Base-by-base conservation (phyloP, 805 yeast species). In the Kuraishia floccosa region DNA sequence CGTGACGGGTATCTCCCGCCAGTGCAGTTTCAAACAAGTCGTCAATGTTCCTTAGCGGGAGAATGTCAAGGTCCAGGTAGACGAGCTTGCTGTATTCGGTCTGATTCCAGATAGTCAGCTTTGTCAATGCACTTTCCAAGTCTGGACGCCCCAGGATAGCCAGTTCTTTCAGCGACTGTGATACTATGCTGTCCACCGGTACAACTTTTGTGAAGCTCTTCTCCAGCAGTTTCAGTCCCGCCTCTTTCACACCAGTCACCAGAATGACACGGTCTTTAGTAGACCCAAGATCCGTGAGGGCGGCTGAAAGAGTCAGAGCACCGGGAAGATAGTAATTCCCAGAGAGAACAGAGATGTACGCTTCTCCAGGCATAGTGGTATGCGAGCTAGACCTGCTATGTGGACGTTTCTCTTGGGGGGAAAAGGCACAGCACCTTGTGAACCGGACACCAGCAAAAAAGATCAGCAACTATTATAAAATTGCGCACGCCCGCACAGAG, bases 1-100 rank as follows among this genome's bases (percentile, higher is more conserved):
- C 17, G n/a, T n/a, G n/a, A 27, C 13, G n/a, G 6, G 32, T 51
- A 42, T 24, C 39, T 28, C 30, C 37, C 25, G 10, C 44, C 14
- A 23, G 22, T 6, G n/a, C 27, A 44, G n/a, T 10, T 4, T 34
- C 35, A 32, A 56, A 49, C 13, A 56, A 30, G 10, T 37, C 32
- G 34, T 54, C 58, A 2, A 60, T 33, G 8, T 53, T 49, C 24
- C 54, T 42, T 20, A 59, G 25, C 3, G 76, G 76, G 25, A 75
- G 47, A 3, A 81, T 61, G 49, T 80, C 91, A 3, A 74, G 60
- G 50, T 80, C 91, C 34, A 80, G 46, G 46, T 76, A 80, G 12
- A 77, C 46, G 1, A 79, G 49, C 31, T 57, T 62, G 9, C 66
- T 68, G 43, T 53, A 67, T 12, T 52, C 35, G 9, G 37, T 37